Conservation (phyloP, 768 basidiomycete genomes). For the Cyclocybe cylindracea region DNA sequence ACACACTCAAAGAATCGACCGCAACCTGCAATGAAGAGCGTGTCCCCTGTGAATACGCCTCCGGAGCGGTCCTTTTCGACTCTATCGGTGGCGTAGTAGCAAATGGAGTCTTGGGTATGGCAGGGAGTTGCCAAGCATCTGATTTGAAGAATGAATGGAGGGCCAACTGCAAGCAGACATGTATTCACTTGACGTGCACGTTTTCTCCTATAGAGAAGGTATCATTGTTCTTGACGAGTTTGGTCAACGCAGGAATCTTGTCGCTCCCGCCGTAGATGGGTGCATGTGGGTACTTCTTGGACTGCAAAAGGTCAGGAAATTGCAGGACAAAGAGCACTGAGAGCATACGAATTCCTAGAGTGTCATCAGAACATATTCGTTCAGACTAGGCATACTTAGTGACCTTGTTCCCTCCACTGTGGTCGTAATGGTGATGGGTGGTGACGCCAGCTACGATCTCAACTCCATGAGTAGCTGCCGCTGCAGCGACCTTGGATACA, state of each 20-base stretch:
- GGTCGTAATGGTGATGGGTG: slow-evolving; percentile 92
- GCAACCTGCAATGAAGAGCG: slow-evolving; percentile 85
- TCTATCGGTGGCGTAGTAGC: slow-evolving; percentile 72
- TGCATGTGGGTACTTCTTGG: slow-evolving; percentile 43
- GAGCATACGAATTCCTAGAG: slow-evolving; percentile 53
- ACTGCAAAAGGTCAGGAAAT: slow-evolving; percentile 27
- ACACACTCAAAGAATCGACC: slow-evolving; percentile 95
- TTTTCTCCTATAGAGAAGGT: slow-evolving; percentile 73
- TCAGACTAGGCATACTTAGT: neutral
- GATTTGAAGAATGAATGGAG: slow-evolving; percentile 6
- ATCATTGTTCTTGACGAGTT: slow-evolving; percentile 79
- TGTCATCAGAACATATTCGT: neutral
- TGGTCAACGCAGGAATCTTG: slow-evolving; percentile 63
- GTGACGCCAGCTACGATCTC: slow-evolving; percentile 75
- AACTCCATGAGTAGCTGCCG: slow-evolving; percentile 63
- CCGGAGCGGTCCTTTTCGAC: slow-evolving; percentile 54
- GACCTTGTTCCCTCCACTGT: slow-evolving; percentile 86
- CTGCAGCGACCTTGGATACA: slow-evolving; percentile 63
- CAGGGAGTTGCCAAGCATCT: slow-evolving; percentile 89
- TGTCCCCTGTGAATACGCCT: slow-evolving; percentile 93
- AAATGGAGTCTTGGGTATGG: slow-evolving; percentile 97
- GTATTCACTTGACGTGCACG: slow-evolving; percentile 55
- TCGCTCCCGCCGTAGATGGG: slow-evolving; percentile 83
- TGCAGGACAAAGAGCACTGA: neutral
- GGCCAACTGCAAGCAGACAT: slow-evolving; percentile 3